These are phyloP conservation scores for Zostera marina DNA, from an alignment of 116 monocot genomes.

Conservation along the genomic window DNA sequence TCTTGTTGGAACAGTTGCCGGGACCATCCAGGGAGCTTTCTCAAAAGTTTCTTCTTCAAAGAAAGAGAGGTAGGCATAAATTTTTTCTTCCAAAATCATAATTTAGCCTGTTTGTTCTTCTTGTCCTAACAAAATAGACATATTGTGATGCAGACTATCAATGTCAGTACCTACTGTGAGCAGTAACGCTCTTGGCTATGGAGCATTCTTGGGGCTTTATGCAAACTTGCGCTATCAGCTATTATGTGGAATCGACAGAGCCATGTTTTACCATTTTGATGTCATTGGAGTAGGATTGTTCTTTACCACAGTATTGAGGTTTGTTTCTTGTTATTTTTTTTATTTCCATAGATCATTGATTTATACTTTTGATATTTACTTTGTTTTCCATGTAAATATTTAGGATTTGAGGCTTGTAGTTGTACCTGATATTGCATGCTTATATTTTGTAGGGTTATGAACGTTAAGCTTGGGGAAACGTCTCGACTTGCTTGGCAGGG, in stretches of 20 bases:
- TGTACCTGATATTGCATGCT: not conserved
- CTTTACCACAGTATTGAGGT: slow-evolving; percentile 65
- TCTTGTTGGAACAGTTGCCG: slow-evolving; percentile 57
- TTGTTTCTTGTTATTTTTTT: slow-evolving; percentile 3
- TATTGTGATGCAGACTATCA: slow-evolving; percentile 44
- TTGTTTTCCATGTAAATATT: not conserved
- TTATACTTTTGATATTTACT: not conserved
- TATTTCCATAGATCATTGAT: not conserved
- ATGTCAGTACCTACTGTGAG: slow-evolving; percentile 63
- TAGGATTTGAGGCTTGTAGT: not conserved
- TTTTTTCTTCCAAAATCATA: no score
- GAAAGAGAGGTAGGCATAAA: slow-evolving; percentile 38
- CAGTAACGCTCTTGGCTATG: slow-evolving; percentile 81
- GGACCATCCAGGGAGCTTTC: slow-evolving; percentile 59
- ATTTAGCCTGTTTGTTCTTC: no score
- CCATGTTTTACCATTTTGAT: slow-evolving; percentile 78
- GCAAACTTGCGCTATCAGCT: slow-evolving; percentile 90
- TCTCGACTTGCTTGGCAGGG: slow-evolving; percentile 84
- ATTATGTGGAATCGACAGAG: slow-evolving; percentile 74
- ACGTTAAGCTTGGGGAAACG: slow-evolving; percentile 57
- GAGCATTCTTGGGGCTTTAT: slow-evolving; percentile 94
- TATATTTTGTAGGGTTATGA: slow-evolving; percentile 41
- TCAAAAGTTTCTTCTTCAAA: slow-evolving; percentile 46
- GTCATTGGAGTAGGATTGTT: slow-evolving; percentile 65
- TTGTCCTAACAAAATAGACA: not conserved